Evolutionary conservation across 2,329 filamentous ascomycete species (phyloP).

Genomic region (Penicillium nordicum): DNA sequence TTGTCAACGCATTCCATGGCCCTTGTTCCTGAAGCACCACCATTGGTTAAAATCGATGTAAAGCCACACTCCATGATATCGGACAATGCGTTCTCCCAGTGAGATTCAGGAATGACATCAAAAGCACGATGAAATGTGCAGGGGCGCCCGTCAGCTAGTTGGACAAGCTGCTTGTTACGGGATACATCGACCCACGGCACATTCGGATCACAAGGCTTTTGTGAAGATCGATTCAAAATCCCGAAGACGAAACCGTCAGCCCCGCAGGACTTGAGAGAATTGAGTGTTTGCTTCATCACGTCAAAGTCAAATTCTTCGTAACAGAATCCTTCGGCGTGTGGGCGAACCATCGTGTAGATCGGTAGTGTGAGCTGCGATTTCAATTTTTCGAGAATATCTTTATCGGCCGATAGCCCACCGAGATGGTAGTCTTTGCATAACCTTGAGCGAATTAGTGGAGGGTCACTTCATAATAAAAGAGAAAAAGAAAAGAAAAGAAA

Average conservation of each 20-base stretch:
- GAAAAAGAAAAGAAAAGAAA: no score
- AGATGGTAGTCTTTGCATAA: slow-evolving; percentile 21
- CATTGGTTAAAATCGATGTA: slow-evolving; percentile 49
- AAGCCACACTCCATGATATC: slow-evolving; percentile 47
- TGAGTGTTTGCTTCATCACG: slow-evolving; percentile 44
- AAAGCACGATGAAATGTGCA: slow-evolving; percentile 58
- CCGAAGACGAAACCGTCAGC: slow-evolving; percentile 54
- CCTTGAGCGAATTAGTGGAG: slow-evolving; percentile 6
- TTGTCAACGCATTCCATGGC: slow-evolving; percentile 35
- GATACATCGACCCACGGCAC: slow-evolving; percentile 37
- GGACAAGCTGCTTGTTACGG: slow-evolving; percentile 44
- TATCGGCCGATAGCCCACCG: slow-evolving; percentile 17
- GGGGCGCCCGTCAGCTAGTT: slow-evolving; percentile 40
- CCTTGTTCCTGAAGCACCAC: slow-evolving; percentile 33
- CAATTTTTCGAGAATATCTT: slow-evolving; percentile 24
- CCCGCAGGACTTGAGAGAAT: slow-evolving; percentile 30
- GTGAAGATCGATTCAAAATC: slow-evolving; percentile 33
- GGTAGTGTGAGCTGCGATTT: slow-evolving; percentile 36
- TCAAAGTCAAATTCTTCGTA: slow-evolving; percentile 44
- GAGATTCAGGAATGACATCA: slow-evolving; percentile 38
- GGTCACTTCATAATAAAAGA: no score
- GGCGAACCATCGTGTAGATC: slow-evolving; percentile 54
- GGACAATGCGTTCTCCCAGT: slow-evolving; percentile 28
- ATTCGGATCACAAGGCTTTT: background rate
- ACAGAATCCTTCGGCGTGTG: slow-evolving; percentile 46